These are phyloP conservation scores for Rubroboletus pulcherrimus DNA, from an alignment of 768 basidiomycete genomes.

Conservation along the genomic window DNA sequence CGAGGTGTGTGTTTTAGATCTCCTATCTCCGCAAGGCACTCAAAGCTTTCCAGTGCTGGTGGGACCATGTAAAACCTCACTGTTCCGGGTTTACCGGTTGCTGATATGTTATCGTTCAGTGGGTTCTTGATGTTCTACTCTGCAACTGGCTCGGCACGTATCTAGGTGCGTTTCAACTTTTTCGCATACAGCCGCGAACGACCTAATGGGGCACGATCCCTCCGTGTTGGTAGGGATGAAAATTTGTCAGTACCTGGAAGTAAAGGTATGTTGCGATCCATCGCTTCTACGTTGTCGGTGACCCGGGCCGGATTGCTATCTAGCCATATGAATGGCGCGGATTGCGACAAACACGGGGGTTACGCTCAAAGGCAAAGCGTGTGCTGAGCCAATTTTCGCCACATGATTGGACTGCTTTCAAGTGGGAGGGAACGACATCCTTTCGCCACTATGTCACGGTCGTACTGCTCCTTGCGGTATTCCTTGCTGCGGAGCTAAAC, in stretches of 20 bases:
- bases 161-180: constrained; percentile 46
- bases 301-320: constrained; percentile 2
- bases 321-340: constrained; percentile 88
- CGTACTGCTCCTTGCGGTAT: constrained; percentile 70
- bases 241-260: constrained; percentile 81
- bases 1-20: constrained; percentile 51
- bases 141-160: constrained; percentile 90
- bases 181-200: constrained; percentile 8
- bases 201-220: constrained; percentile 9
- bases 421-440: constrained; percentile 78
- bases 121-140: constrained; percentile 80
- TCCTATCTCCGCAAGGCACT: constrained; percentile 20
- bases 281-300: neutral
- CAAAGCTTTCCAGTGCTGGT: constrained; percentile 65
- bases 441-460: constrained; percentile 74
- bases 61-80: constrained; percentile 71
- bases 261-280: constrained; percentile 52
- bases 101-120: constrained; percentile 42
- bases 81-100: neutral
- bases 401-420: constrained; percentile 83
- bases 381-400: constrained; percentile 84
- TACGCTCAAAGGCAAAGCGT: constrained; percentile 75
- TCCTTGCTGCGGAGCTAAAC: constrained; percentile 81
- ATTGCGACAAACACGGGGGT: constrained; percentile 68
- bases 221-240: constrained; percentile 62